phyloP scores from a whole-genome alignment of 2,329 filamentous ascomycete species.

The Epichloe brachyelytri region DNA sequence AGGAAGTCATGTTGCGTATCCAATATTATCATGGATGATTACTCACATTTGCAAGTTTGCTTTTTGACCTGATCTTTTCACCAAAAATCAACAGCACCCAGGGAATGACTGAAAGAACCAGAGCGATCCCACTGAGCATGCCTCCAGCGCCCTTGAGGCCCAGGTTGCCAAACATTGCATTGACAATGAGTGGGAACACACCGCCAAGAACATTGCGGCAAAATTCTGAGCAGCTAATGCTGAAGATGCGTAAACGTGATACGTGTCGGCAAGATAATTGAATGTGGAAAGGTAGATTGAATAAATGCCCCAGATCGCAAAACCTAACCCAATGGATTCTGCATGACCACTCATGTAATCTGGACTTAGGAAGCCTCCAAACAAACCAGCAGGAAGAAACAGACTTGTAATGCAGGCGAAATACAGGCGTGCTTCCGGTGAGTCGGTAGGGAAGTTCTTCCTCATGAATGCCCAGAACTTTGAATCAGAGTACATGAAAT shows the following conservation, averaged over 20 bases:
- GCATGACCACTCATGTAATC: constrained; percentile 14
- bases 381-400: constrained; percentile 66
- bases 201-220: constrained; percentile 77
- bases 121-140: constrained; percentile 61
- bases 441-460: constrained; percentile 32
- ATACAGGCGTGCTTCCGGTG: constrained; percentile 70
- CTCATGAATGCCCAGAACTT: constrained; percentile 33
- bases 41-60: constrained; percentile 58
- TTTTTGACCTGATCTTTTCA: constrained; percentile 58
- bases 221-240: constrained; percentile 73
- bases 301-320: constrained; percentile 77
- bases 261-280: constrained; percentile 85
- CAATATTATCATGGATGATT: neutral
- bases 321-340: constrained; percentile 46
- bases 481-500: constrained; percentile 14
- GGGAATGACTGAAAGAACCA: constrained; percentile 34
- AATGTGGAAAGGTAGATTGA: constrained; percentile 79
- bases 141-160: constrained; percentile 60
- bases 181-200: constrained; percentile 65
- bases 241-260: constrained; percentile 72
- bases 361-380: constrained; percentile 28
- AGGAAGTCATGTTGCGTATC: neutral
- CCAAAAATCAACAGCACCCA: constrained; percentile 63
- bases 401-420: constrained; percentile 67
- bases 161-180: constrained; percentile 58